Evolutionary conservation across 352 stramenopile genomes (phyloP), one percentile per base, ranked within the genome.

Genomic region (Blastocystis sp.): DNA sequence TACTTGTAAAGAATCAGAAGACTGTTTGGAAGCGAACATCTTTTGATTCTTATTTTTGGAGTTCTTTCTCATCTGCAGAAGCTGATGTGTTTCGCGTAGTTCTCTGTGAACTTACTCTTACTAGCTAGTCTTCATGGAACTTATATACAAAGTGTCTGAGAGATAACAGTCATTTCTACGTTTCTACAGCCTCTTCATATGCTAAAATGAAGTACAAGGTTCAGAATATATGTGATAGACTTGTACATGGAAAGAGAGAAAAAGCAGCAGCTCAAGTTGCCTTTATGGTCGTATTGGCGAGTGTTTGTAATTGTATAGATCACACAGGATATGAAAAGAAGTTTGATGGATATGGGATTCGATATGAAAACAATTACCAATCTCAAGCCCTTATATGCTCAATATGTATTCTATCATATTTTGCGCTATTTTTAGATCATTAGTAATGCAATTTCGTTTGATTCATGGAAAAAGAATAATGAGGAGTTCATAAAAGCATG

Each of bases 121-220:
- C 11, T 51, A 44, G 0, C 22, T 81, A 81, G 70, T 81, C 70
- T 33, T 44, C 70, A 30, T 33, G 37, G 15, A 64, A 37, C 0
- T 19, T 40, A 60, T 81, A 81, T 60, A 33, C 11, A 60, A 35
- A 22, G 19, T 81, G 70, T 33, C 22, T 81, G 27, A 53, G 70
- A 13, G 33, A 81, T 1, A 81, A 81, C 42, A 81, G 70, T 40
- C 51, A 22, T 33, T 40, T 81, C 13, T 81, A 60, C 24, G 33
- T 81, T 2, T 62, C 44, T 7, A 60, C 70, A 4, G 9, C 54
- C 22, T 60, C 44, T 1, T 19, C 15, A 3, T 81, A 81, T 62
- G 70, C 70, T 0, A 81, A 81, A 62, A 62, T 44, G 24, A 81
- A 81, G 70, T 81, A 81, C 27, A 81, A 60, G 35, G 17, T 81